phyloP scores from a whole-genome alignment of 331 rosid genomes.

The Dryas integrifolia region DNA sequence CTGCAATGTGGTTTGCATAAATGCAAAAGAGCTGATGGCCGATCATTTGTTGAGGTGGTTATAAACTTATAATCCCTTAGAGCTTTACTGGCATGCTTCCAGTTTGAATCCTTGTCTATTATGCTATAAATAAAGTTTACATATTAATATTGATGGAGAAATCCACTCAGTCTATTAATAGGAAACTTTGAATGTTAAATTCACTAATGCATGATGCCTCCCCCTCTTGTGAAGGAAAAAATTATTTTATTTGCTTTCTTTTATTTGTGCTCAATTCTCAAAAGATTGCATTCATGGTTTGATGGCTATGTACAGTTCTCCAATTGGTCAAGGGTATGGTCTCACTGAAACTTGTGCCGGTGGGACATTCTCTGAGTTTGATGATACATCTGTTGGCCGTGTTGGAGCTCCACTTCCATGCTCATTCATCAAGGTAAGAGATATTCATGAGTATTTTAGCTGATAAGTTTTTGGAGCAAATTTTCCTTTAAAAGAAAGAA shows the following conservation, averaged over 20 bases:
- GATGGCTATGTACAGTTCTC: conserved; percentile 57
- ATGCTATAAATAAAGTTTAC: neutral
- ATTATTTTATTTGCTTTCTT: neutral
- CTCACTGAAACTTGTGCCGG: conserved; percentile 98
- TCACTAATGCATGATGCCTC: neutral
- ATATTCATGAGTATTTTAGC: neutral
- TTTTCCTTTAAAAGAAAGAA: neutral
- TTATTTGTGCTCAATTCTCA: conserved; percentile 13
- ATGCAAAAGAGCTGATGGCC: neutral
- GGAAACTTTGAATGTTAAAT: neutral
- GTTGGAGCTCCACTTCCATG: conserved; percentile 99
- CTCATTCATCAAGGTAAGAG: conserved; percentile 72
- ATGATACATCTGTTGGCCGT: conserved; percentile 84
- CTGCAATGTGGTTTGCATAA: neutral
- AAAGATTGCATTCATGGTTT: conserved; percentile 20
- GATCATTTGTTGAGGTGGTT: neutral
- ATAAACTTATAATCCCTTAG: neutral
- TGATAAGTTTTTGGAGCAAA: neutral
- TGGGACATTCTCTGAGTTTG: conserved; percentile 86
- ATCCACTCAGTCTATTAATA: neutral
- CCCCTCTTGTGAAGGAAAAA: neutral
- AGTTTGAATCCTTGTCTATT: too few species aligned
- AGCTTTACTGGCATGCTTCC: neutral
- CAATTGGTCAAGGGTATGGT: conserved; percentile 97
- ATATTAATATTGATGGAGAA: neutral